These are phyloP conservation scores for Ogataea philodendri DNA, from an alignment of 805 yeast species.

Conservation along the genomic window DNA sequence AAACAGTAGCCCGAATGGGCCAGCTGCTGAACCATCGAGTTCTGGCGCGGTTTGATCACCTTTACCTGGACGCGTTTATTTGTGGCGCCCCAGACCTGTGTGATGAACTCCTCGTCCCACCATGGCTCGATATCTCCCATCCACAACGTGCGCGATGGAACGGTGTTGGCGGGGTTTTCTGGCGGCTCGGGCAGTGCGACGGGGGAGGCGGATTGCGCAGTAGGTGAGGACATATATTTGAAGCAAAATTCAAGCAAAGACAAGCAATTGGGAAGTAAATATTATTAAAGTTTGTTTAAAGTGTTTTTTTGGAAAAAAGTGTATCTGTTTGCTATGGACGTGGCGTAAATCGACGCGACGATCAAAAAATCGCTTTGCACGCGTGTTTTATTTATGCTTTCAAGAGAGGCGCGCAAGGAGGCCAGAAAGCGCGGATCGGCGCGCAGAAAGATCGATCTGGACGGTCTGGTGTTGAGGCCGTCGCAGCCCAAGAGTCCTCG, in stretches of 20 bases:
- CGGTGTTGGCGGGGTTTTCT: conserved; percentile 45
- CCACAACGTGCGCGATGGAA: conserved; percentile 73
- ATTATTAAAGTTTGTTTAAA: too few relatives aligned
- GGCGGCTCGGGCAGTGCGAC: conserved; percentile 53
- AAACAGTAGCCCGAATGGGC: conserved; percentile 67
- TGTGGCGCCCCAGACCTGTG: conserved; percentile 58
- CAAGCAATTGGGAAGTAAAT: conserved; percentile 4
- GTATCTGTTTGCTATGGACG: conserved; percentile 12
- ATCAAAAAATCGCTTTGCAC: too few relatives aligned
- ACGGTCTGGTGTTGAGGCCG: conserved; percentile 26
- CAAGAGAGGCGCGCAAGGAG: conserved; percentile 31
- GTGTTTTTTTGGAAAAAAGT: conserved; percentile 2
- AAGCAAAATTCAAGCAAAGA: background rate
- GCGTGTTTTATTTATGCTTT: conserved; percentile 18
- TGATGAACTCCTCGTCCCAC: conserved; percentile 63
- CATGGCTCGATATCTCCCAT: conserved; percentile 86
- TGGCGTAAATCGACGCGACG: conserved; percentile 5
- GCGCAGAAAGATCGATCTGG: conserved; percentile 25
- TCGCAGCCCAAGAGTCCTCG: conserved; percentile 8
- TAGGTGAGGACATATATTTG: conserved; percentile 6
- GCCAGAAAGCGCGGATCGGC: conserved; percentile 34
- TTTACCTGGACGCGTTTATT: conserved; percentile 61
- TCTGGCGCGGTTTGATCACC: conserved; percentile 50
- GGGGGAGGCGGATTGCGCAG: conserved; percentile 3
- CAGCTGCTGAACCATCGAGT: conserved; percentile 36